Conservation (phyloP, 495 filamentous ascomycete genomes). For the Collariella sp. region DNA sequence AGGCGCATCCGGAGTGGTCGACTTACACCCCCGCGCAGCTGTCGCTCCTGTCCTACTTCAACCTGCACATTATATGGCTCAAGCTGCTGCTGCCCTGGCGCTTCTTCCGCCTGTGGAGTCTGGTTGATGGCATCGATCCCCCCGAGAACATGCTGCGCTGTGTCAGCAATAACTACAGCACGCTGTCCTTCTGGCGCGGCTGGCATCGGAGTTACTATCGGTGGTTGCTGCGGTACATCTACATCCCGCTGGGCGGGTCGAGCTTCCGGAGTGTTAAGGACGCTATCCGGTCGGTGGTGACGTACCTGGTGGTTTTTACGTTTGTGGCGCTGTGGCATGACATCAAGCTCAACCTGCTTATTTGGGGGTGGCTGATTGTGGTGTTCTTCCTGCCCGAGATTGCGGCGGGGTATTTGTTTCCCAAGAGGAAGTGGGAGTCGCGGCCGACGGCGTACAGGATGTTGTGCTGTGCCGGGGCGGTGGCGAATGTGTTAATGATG, state of each 20-base stretch:
- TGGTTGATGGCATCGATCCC: conserved; percentile 84
- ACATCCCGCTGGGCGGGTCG: conserved; percentile 78
- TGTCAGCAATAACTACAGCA: conserved; percentile 89
- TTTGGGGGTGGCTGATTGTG: conserved; percentile 95
- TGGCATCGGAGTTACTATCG: conserved; percentile 95
- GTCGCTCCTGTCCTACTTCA: conserved; percentile 89
- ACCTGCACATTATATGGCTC: conserved; percentile 95
- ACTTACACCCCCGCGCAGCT: conserved; percentile 83
- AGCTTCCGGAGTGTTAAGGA: conserved; percentile 30
- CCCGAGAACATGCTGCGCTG: conserved; percentile 98
- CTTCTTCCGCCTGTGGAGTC: conserved; percentile 91
- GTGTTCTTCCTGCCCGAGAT: conserved; percentile 89
- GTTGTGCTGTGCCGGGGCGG: conserved; percentile 75
- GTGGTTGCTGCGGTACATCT: conserved; percentile 92
- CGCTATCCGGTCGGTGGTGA: conserved; percentile 47
- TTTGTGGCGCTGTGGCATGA: conserved; percentile 99
- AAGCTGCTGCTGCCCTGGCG: conserved; percentile 96
- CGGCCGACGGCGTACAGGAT: conserved; percentile 64
- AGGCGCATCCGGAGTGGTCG: conserved; percentile 66
- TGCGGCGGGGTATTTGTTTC: conserved; percentile 61
- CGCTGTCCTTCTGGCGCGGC: conserved; percentile 86
- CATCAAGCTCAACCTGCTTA: conserved; percentile 81
- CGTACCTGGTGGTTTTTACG: conserved; percentile 82
- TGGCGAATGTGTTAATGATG: conserved; percentile 88
- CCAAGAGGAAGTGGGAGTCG: conserved; percentile 56